Evolutionary conservation across 164 flowering plant genomes (phyloP), one percentile per base, ranked within the genome.

Genomic region (Akebia trifoliata): DNA sequence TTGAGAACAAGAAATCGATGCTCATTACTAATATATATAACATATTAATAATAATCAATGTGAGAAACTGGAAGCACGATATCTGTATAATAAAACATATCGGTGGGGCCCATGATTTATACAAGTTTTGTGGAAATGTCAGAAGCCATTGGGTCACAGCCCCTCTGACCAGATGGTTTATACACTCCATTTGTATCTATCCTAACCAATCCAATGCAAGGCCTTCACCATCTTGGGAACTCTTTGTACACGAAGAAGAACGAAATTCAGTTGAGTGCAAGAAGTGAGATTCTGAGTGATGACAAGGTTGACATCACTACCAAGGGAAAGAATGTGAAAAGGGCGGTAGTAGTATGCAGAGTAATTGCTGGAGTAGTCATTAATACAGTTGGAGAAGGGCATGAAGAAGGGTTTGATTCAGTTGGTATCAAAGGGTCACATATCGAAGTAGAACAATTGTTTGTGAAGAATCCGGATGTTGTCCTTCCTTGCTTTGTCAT

Each of bases 401-500:
- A n/a, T n/a, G n/a, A n/a, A n/a, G n/a, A n/a, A 39, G 69, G 48
- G 28, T 65, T 47, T 50, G 81, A 74, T 50, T 76, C 87, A 21
- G 44, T 69, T 18, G 47, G 54, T 9, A 30, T 55, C n/a, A 49
- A 39, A 24, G 63, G 54, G 15, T 32, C 40, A 24, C 15, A 47
- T 24, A 57, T 62, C 37, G 62, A 63, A 38, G 42, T 36, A 24
- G 73, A 60, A 25, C 35, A 67, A 39, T 49, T 76, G 68, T 59
- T 66, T 56, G 66, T 72, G 3, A 57, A 34, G 32, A 74, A 73
- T 50, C 72, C 78, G 14, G 35, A 52, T 63, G 85, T 82, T 52
- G 60, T 78, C 12, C 79, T 80, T 43, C 83, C 80, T 30, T 78
- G 83, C 57, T 76, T 80, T 70, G 80, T 75, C 17, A 58, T 78